Evolutionary conservation across 2,329 filamentous ascomycete species (phyloP).

Genomic region (Cryoendolithus antarcticus): DNA sequence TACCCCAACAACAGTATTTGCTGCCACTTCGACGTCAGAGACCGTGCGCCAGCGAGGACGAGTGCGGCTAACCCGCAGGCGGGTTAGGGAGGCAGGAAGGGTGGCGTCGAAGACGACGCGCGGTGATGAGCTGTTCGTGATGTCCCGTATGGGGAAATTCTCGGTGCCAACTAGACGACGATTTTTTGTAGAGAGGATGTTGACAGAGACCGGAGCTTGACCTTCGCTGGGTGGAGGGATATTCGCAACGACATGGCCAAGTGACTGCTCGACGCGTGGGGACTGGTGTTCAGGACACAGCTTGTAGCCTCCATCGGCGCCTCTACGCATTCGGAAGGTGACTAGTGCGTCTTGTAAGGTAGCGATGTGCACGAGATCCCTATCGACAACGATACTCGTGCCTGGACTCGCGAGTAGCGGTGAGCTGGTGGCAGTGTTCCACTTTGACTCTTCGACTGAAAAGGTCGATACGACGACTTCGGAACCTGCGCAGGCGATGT

Average conservation of each 20-base stretch:
- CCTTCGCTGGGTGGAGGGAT: not conserved
- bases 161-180: constrained; percentile 16
- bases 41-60: constrained; percentile 24
- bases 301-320: constrained; percentile 21
- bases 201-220: constrained; percentile 3
- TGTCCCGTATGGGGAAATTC: too few species aligned
- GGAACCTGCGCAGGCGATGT: constrained; percentile 36
- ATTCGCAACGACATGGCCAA: constrained; percentile 14
- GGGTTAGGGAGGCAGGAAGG: constrained; percentile 29
- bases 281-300: constrained; percentile 15
- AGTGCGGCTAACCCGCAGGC: constrained; percentile 39
- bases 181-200: constrained; percentile 15
- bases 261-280: constrained; percentile 11
- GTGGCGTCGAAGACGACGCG: constrained; percentile 27
- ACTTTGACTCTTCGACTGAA: constrained; percentile 12
- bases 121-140: not conserved
- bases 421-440: constrained; percentile 20
- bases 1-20: constrained; percentile 37
- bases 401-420: constrained; percentile 25
- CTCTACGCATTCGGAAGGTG: constrained; percentile 28
- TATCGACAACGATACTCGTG: constrained; percentile 36
- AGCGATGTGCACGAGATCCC: constrained; percentile 40
- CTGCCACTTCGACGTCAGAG: constrained; percentile 27
- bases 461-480: constrained; percentile 33
- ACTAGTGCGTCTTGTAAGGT: constrained; percentile 43